Evolutionary conservation across 2,329 filamentous ascomycete species (phyloP).

Genomic region (Aspergillus fischeri): DNA sequence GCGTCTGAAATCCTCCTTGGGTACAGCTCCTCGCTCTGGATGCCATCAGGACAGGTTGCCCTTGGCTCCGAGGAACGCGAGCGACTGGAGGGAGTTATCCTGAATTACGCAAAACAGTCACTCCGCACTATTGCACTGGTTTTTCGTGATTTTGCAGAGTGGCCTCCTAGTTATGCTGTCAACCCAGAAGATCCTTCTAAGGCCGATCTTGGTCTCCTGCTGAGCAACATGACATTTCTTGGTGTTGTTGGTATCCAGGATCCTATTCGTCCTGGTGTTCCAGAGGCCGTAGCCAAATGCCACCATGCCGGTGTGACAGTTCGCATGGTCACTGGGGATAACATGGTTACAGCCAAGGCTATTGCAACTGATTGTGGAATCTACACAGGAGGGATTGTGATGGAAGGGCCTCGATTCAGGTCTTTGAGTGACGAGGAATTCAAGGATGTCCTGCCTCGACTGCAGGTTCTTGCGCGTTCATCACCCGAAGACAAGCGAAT

Average conservation of each 20-base stretch:
- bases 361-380: conserved; percentile 73
- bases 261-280: conserved; percentile 65
- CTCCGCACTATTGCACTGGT: conserved; percentile 71
- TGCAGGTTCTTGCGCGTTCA: conserved; percentile 62
- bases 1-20: conserved; percentile 45
- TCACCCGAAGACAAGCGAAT: conserved; percentile 65
- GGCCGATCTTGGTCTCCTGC: conserved; percentile 64
- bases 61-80: conserved; percentile 25
- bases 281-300: conserved; percentile 63
- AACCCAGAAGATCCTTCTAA: conserved; percentile 56
- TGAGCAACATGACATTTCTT: conserved; percentile 69
- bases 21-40: conserved; percentile 27
- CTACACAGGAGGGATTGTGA: conserved; percentile 55
- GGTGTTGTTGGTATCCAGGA: conserved; percentile 74
- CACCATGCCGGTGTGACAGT: conserved; percentile 66
- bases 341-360: conserved; percentile 66
- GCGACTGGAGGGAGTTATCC: conserved; percentile 31
- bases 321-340: conserved; percentile 70
- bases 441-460: conserved; percentile 53
- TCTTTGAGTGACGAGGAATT: conserved; percentile 58
- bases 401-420: conserved; percentile 67
- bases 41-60: conserved; percentile 17
- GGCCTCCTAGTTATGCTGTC: conserved; percentile 58
- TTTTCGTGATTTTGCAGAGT: conserved; percentile 67
- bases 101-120: conserved; percentile 50